Percentiles rank a stretch among this genome's conserved stretches.
Conservation (phyloP, 768 basidiomycete species). For the Amanita rimosa region DNA sequence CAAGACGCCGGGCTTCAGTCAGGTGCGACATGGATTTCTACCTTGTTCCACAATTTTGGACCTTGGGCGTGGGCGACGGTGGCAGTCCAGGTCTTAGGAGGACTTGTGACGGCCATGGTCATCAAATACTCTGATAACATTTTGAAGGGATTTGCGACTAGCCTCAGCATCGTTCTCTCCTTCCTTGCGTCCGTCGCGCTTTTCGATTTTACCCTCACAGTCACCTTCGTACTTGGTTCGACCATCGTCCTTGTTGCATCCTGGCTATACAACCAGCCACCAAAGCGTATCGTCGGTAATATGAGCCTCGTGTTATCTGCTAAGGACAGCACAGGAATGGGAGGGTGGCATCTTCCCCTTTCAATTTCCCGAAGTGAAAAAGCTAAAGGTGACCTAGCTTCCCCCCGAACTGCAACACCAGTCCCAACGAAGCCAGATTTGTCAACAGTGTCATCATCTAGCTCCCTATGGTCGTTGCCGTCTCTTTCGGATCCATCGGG, state of each 20-base stretch:
- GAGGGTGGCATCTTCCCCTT: conserved; percentile 5
- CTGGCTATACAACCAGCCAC: conserved; percentile 81
- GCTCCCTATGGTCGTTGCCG: conserved; percentile 18
- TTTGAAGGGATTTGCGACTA: conserved; percentile 91
- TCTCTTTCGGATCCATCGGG: conserved; percentile 14
- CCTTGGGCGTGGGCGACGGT: conserved; percentile 90
- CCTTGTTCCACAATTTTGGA: conserved; percentile 79
- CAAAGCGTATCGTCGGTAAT: conserved; percentile 14
- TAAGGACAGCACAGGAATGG: background rate
- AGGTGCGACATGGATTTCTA: conserved; percentile 20
- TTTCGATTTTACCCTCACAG: conserved; percentile 82
- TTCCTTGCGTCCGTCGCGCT: conserved; percentile 87
- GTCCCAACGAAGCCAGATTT: conserved; percentile 12
- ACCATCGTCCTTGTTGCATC: conserved; percentile 79
- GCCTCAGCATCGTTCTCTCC: conserved; percentile 86
- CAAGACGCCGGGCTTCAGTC: background rate
- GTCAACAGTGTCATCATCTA: conserved; percentile 20
- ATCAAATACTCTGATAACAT: conserved; percentile 93
- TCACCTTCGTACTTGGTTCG: conserved; percentile 78
- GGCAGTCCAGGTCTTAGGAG: conserved; percentile 80
- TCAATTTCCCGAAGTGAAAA: conserved; percentile 16
- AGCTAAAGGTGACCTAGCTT: conserved; percentile 1
- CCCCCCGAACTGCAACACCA: conserved; percentile 7
- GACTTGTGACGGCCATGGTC: conserved; percentile 84
- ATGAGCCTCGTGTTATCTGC: background rate